A percentile compares a stretch with the other conserved stretches of the same genome.
These are phyloP conservation scores for Xylariaceae sp. DNA, from an alignment of 2,329 filamentous ascomycete genomes.

Conservation along the genomic window DNA sequence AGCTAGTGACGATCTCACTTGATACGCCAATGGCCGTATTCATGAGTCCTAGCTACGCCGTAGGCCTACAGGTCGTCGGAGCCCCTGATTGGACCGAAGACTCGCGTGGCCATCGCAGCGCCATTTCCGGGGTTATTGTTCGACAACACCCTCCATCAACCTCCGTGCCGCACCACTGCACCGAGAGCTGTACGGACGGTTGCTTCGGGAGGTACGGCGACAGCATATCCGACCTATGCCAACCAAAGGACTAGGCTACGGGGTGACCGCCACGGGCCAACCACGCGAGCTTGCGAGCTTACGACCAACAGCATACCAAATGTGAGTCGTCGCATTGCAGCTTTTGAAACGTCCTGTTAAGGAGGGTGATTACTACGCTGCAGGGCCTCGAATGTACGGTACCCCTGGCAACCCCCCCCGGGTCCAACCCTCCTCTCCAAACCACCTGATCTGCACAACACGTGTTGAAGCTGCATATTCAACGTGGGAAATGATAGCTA, in stretches of 20 bases:
- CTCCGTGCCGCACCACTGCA: slow-evolving; percentile 15
- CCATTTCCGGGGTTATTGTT: slow-evolving; percentile 21
- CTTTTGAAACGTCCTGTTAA: slow-evolving; percentile 21
- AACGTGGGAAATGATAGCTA: slow-evolving; percentile 28
- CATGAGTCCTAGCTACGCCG: slow-evolving; percentile 20
- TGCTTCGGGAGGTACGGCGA: slow-evolving; percentile 12
- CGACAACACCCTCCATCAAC: slow-evolving; percentile 5
- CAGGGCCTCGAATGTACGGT: slow-evolving; percentile 24
- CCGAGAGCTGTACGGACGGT: slow-evolving; percentile 10
- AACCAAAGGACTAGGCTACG: slow-evolving; percentile 18
- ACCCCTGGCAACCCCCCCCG: slow-evolving; percentile 7
- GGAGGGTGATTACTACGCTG: slow-evolving; percentile 29
- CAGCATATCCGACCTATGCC: slow-evolving; percentile 8
- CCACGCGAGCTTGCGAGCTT: slow-evolving; percentile 15
- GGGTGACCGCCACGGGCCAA: slow-evolving; percentile 19
- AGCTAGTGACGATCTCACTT: slow-evolving; percentile 28
- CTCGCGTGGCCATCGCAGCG: slow-evolving; percentile 12
- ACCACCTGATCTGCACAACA: slow-evolving; percentile 32
- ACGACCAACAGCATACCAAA: slow-evolving; percentile 1
- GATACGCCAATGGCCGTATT: slow-evolving; percentile 18
- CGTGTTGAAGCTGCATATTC: slow-evolving; percentile 28
- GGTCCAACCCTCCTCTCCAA: slow-evolving; percentile 20
- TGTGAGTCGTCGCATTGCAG: slow-evolving; percentile 21
- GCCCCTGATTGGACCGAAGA: slow-evolving; percentile 15
- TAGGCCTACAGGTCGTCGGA: slow-evolving; percentile 13